A percentile compares a stretch with the other conserved stretches of the same genome.
Evolutionary conservation across 257 asterid genomes (phyloP).

Genomic region (Capsicum rhomboideum): DNA sequence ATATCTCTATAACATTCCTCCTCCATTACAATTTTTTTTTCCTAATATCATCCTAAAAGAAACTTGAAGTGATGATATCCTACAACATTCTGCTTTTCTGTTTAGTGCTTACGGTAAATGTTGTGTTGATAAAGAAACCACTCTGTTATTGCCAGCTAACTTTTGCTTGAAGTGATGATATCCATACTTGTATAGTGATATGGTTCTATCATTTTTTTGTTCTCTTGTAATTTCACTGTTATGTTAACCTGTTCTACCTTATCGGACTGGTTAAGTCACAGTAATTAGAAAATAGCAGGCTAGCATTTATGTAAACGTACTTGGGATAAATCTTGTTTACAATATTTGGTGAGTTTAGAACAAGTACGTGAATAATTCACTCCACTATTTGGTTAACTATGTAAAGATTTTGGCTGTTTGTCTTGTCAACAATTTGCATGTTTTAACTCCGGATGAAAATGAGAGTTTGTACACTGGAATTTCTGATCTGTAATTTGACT

Average conservation of each 20-base stretch:
- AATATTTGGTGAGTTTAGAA: not conserved
- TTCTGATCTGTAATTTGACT: conserved; percentile 7
- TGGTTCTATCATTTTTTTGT: not conserved
- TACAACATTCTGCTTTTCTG: too few species aligned
- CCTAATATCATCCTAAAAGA: too few species aligned
- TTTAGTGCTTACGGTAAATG: too few species aligned
- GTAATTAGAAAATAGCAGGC: not conserved
- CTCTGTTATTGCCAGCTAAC: too few species aligned
- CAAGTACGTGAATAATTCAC: not conserved
- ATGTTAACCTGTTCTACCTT: not conserved
- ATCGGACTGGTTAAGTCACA: not conserved
- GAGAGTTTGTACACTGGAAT: conserved; percentile 9
- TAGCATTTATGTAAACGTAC: not conserved
- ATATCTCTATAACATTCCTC: too few species aligned
- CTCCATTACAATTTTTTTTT: too few species aligned
- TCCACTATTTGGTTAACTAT: not conserved
- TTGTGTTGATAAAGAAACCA: too few species aligned
- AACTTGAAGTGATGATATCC: too few species aligned
- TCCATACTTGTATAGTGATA: not conserved
- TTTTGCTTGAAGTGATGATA: not conserved
- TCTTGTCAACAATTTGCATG: not conserved
- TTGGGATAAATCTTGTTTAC: not conserved
- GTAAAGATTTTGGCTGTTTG: not conserved
- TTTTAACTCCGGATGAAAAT: not conserved
- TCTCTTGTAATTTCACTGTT: not conserved